Conservation (phyloP, 441 rosid genomes). For the Pelargonium citronellum region DNA sequence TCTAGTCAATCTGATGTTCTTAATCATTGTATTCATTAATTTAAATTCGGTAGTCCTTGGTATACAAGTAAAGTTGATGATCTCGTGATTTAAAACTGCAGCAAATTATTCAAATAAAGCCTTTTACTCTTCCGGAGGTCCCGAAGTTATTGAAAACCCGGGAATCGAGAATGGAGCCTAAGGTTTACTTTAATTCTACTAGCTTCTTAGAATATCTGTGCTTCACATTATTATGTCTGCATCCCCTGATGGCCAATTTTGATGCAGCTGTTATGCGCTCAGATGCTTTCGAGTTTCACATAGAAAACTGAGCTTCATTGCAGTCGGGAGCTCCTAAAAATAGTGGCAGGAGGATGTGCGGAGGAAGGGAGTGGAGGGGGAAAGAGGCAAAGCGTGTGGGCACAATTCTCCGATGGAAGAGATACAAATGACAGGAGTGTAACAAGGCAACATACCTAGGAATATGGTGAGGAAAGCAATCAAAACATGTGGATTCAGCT, state of each 20-base stretch:
- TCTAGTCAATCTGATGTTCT: neutral
- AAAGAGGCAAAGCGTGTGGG: slow-evolving; percentile 60
- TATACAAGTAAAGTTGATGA: slow-evolving; percentile 13
- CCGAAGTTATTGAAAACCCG: slow-evolving; percentile 24
- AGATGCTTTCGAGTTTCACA: slow-evolving; percentile 47
- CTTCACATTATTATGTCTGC: neutral
- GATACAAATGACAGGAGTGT: slow-evolving; percentile 44
- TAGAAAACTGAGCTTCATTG: slow-evolving; percentile 37
- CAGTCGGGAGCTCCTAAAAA: slow-evolving; percentile 54
- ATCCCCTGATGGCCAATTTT: neutral
- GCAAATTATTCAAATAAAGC: slow-evolving; percentile 21
- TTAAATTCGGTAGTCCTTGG: neutral
- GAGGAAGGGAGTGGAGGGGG: slow-evolving; percentile 57
- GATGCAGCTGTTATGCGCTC: slow-evolving; percentile 55
- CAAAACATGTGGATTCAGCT: slow-evolving; percentile 79
- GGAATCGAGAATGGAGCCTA: slow-evolving; percentile 19
- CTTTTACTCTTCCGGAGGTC: slow-evolving; percentile 28
- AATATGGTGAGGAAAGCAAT: slow-evolving; percentile 60
- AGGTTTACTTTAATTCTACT: neutral
- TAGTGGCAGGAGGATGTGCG: slow-evolving; percentile 62
- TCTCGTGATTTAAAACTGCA: slow-evolving; percentile 21
- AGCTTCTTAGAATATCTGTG: no score
- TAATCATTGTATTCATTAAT: neutral
- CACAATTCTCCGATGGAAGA: slow-evolving; percentile 54
- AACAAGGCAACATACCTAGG: no score